Base-by-base conservation (phyloP, 305 asterid genomes). In the Ajuga reptans region DNA sequence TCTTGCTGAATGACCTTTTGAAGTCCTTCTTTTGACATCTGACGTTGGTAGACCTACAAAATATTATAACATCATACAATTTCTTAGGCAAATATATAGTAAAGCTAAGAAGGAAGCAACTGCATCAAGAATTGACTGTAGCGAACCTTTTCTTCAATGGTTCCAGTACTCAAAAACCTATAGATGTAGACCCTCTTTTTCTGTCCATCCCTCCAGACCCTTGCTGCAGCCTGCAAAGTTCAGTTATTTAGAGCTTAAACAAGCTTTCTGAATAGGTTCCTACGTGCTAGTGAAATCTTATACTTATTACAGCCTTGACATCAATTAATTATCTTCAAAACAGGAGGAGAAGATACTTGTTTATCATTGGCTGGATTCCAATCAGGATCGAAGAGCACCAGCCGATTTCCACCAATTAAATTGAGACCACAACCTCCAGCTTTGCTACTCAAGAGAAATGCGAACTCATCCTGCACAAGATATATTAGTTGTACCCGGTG, bases 351-450 rank as follows among this genome's bases (percentile, higher is more conserved):
- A 18, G 6, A 75, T 82, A 93, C 99, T 77, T 93, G 99, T 85
- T 93, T 93, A 85, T 93, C 97, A 84, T 93, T 93, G 76, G 99
- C 99, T 66, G 99, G 99, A 83, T 93, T 93, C 99, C 99, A 93
- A 76, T 91, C 99, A 77, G 99, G 99, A 82, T 91, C 99, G 65
- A 93, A 93, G 77, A 93, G 88, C 74, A 93, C 92, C 69, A 93
- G 77, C 55, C 99, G 84, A 74, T 91, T 93, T 68, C 96, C 99
- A 73, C 99, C 99, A 71, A 93, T 85, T 84, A 93, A 84, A 82
- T 93, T 93, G 73, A 93, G 96, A 72, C 99, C 99, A 69, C 97
- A 93, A 51, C 97, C 99, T 47, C 99, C 99, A 60, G 99, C 99
- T 87, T 93, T 93, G 88, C 99, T 91, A 71, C 99, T 93, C 82